Evolutionary conservation across 1,284 basidiomycete species (phyloP).

Genomic region (Ganoderma sinense): DNA sequence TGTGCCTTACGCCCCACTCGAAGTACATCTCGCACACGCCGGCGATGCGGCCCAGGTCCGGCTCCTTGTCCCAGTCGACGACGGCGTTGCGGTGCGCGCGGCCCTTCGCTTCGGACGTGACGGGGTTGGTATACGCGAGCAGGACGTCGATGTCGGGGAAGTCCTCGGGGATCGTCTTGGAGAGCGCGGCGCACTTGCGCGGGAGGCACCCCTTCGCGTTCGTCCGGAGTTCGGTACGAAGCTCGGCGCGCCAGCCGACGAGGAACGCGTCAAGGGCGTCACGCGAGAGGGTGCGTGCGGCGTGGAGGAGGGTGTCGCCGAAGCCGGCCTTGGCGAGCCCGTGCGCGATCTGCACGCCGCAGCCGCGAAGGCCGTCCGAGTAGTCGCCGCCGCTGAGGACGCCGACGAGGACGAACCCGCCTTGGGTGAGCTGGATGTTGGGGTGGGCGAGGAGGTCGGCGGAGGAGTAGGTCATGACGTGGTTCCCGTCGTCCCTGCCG

Average conservation of each 20-base stretch:
- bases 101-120: conserved; percentile 71
- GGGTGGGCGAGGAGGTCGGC: conserved; percentile 58
- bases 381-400: conserved; percentile 94
- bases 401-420: conserved; percentile 87
- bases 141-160: conserved; percentile 77
- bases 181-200: conserved; percentile 65
- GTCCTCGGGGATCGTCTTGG: conserved; percentile 63
- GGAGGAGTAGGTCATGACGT: conserved; percentile 71
- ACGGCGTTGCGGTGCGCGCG: conserved; percentile 40
- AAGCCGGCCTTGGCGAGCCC: conserved; percentile 79
- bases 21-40: conserved; percentile 85
- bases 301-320: conserved; percentile 70
- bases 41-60: conserved; percentile 77
- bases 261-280: conserved; percentile 63
- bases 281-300: conserved; percentile 58
- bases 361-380: conserved; percentile 70
- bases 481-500: conserved; percentile 78
- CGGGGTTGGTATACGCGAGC: conserved; percentile 77
- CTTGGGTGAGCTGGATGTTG: conserved; percentile 68
- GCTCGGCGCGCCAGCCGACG: conserved; percentile 64
- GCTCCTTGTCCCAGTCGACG: conserved; percentile 67
- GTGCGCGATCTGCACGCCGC: conserved; percentile 68
- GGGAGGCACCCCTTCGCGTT: conserved; percentile 70
- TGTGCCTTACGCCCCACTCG: conserved; percentile 87
- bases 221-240: conserved; percentile 76